A percentile compares a stretch with the other conserved stretches of the same genome.
phyloP scores from a whole-genome alignment of 306 rosid species.

The Dalbergia cultrata region DNA sequence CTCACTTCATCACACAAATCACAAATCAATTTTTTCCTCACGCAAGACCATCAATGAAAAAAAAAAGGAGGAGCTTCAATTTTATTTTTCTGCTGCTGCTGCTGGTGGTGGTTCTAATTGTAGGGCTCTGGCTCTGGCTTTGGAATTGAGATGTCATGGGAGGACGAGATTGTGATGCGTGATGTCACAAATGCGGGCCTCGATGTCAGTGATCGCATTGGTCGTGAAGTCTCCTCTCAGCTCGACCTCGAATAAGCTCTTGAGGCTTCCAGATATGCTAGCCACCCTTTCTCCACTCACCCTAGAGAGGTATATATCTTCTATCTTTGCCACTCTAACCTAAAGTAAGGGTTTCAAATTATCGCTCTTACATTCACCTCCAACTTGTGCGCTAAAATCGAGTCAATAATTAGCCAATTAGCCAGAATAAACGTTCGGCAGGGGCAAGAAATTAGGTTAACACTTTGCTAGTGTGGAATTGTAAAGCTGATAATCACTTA shows the following conservation, averaged over 20 bases:
- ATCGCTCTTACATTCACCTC: conserved; percentile 1
- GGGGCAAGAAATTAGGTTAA: background rate
- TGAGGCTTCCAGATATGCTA: conserved; percentile 90
- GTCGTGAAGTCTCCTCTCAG: conserved; percentile 83
- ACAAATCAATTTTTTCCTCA: conserved; percentile 17
- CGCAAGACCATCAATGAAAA: conserved; percentile 29
- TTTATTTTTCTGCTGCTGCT: background rate
- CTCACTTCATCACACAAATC: no score
- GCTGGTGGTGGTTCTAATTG: background rate
- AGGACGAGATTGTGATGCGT: conserved; percentile 81
- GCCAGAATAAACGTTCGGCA: background rate
- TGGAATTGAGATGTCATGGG: conserved; percentile 68
- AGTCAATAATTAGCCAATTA: background rate
- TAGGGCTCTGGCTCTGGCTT: conserved; percentile 44
- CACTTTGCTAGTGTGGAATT: conserved; percentile 4
- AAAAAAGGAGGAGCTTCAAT: conserved; percentile 9
- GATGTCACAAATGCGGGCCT: conserved; percentile 88
- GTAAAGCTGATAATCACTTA: background rate
- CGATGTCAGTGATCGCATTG: conserved; percentile 86
- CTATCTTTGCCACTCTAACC: background rate
- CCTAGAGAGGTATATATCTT: conserved; percentile 81
- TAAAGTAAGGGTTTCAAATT: background rate
- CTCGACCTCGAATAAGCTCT: conserved; percentile 95
- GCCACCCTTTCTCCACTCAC: conserved; percentile 88
- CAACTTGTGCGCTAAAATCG: background rate